Conservation (phyloP, 208 protist genomes). For the Crithidia fasciculata region DNA sequence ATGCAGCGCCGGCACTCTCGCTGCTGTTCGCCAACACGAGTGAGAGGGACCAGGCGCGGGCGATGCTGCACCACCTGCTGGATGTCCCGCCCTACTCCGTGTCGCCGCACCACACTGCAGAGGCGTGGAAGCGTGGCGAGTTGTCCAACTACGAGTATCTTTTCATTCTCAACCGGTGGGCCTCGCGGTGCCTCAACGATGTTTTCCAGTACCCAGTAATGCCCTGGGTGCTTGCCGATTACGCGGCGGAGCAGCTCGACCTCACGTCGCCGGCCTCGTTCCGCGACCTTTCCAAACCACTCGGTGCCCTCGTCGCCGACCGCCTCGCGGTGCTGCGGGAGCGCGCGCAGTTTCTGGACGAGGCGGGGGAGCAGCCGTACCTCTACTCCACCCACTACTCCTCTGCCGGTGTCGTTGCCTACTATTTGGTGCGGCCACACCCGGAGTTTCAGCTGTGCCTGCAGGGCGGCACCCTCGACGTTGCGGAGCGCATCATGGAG, state of each 20-base stretch:
- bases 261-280: conserved; percentile 58
- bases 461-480: conserved; percentile 92
- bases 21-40: conserved; percentile 30
- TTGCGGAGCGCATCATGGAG: conserved; percentile 92
- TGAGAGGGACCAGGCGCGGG: conserved; percentile 34
- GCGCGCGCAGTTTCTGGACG: conserved; percentile 40
- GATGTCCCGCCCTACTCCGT: conserved; percentile 23
- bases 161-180: conserved; percentile 53
- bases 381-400: conserved; percentile 97
- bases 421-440: conserved; percentile 89
- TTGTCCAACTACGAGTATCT: conserved; percentile 72
- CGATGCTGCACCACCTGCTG: conserved; percentile 23
- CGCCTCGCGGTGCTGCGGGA: conserved; percentile 70
- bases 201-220: conserved; percentile 92
- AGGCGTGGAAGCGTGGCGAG: conserved; percentile 40
- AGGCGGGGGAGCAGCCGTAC: conserved; percentile 47
- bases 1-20: conserved; percentile 35
- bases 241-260: conserved; percentile 70
- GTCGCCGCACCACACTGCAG: conserved; percentile 14
- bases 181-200: conserved; percentile 52
- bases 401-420: conserved; percentile 94
- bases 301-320: conserved; percentile 85
- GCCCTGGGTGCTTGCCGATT: conserved; percentile 94
- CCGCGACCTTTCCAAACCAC: conserved; percentile 93
- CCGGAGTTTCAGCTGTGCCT: conserved; percentile 91